Percentiles rank a stretch among this genome's conserved stretches.
Evolutionary conservation across 2,329 filamentous ascomycete genomes (phyloP).

Genomic region (Paecilomyces sp.): DNA sequence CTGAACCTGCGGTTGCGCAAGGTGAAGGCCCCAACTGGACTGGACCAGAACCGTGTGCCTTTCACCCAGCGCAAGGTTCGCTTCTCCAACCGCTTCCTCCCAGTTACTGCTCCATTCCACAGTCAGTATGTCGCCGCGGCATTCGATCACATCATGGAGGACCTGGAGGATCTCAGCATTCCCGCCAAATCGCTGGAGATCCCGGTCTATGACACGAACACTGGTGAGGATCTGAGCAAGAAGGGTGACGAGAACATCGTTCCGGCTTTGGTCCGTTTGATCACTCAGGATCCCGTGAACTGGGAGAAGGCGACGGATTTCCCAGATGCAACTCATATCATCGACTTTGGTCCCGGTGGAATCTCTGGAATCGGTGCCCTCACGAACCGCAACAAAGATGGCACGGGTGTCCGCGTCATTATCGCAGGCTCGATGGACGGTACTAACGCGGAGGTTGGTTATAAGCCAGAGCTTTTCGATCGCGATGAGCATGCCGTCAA

Average conservation of each 20-base stretch:
- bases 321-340: constrained; percentile 80
- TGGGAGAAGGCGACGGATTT: constrained; percentile 96
- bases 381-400: constrained; percentile 98
- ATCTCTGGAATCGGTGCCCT: constrained; percentile 93
- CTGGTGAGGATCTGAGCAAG: constrained; percentile 72
- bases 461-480: constrained; percentile 97
- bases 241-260: constrained; percentile 71
- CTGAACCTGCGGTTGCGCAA: constrained; percentile 92
- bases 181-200: constrained; percentile 68
- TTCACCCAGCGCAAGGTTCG: constrained; percentile 94
- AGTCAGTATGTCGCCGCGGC: constrained; percentile 86
- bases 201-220: constrained; percentile 84
- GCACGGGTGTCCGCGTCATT: constrained; percentile 93
- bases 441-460: constrained; percentile 83
- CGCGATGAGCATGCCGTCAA: constrained; percentile 92
- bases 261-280: constrained; percentile 79
- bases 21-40: constrained; percentile 92
- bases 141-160: constrained; percentile 73
- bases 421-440: constrained; percentile 90
- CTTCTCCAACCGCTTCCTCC: constrained; percentile 93
- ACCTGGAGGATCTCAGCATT: constrained; percentile 76
- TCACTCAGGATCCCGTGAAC: constrained; percentile 87
- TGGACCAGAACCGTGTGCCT: constrained; percentile 91
- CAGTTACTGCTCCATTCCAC: constrained; percentile 97
- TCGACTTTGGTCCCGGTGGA: constrained; percentile 95